A percentile compares a stretch with the other conserved stretches of the same genome.
phyloP scores from a whole-genome alignment of 129 eudicot species.

The Lactuca sativa region DNA sequence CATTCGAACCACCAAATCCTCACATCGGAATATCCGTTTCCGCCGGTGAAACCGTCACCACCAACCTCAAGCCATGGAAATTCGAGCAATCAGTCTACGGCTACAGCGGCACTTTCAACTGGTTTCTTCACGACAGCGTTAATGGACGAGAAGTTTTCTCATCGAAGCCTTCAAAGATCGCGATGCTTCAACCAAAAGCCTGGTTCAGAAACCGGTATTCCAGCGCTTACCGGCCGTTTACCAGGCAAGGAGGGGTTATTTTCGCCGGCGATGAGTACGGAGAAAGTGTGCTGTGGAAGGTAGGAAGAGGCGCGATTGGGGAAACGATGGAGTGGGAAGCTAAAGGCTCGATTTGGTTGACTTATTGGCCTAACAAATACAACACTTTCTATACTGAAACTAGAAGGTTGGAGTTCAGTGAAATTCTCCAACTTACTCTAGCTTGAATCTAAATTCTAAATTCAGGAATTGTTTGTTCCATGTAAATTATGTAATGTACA shows the following conservation, averaged over 20 bases:
- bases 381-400: conserved; percentile 71
- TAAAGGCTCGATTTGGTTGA: conserved; percentile 81
- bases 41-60: conserved; percentile 66
- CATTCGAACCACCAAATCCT: conserved; percentile 61
- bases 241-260: conserved; percentile 79
- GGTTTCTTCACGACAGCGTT: conserved; percentile 76
- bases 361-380: conserved; percentile 93
- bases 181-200: conserved; percentile 64
- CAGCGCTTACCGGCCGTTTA: conserved; percentile 73
- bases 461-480: background rate
- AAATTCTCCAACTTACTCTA: conserved; percentile 52
- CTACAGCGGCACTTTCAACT: conserved; percentile 54
- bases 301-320: conserved; percentile 63
- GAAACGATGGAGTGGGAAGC: conserved; percentile 76
- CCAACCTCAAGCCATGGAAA: conserved; percentile 84
- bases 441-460: conserved; percentile 20
- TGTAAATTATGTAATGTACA: background rate
- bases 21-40: conserved; percentile 53
- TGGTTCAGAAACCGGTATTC: conserved; percentile 85
- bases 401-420: conserved; percentile 76
- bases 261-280: conserved; percentile 93
- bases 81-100: conserved; percentile 86
- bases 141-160: conserved; percentile 80
- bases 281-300: conserved; percentile 78
- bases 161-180: conserved; percentile 55